Evolutionary conservation across 2,329 filamentous ascomycete species (phyloP), one percentile per base, ranked within the genome.

Genomic region (Pseudogymnoascus sp.): DNA sequence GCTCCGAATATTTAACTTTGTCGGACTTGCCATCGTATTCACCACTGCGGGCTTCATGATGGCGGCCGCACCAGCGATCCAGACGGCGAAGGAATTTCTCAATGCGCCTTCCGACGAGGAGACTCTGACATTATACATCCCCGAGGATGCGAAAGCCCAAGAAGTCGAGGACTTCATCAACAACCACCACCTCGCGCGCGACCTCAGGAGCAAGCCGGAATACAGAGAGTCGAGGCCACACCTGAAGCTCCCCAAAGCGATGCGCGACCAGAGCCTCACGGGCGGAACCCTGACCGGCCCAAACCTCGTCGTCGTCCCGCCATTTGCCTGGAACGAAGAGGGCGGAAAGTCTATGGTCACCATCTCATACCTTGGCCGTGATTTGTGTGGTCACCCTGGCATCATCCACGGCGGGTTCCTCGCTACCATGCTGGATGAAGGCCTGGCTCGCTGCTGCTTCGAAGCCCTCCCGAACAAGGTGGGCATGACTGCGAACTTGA

Each of bases 361-460:
- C 12, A 82, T 98, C 43, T 82, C 87, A 61, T 93, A 93, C 72
- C 81, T 96, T 0, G 93, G 93, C 1, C 77, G 82, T 2, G 87
- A 90, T 70, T 79, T 98, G 41, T 97, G 91, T 73, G 93, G 93
- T 1, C 93, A 98, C 75, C 90, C 91, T 5, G 91, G 90, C 2
- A 91, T 98, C 66, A 84, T 97, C 6, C 95, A 98, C 74, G 93
- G 93, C 60, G 93, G 93, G 0, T 78, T 96, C 67, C 79, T 98
- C 63, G 93, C 93, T n/a, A 97, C 93, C 11, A 82, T 98, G 73
- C 79, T 98, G 61, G 93, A 98, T 72, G 93, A 98, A 75, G 91
- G 91, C 0, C 79, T 98, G 46, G 93, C 90, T 33, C 82, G 91
- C 62, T 96, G 91, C 75, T 96, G 90, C 72, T 96, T 98, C 76